Evolutionary conservation across 768 basidiomycete genomes (phyloP).

Genomic region (Rhizopogon salebrosus): DNA sequence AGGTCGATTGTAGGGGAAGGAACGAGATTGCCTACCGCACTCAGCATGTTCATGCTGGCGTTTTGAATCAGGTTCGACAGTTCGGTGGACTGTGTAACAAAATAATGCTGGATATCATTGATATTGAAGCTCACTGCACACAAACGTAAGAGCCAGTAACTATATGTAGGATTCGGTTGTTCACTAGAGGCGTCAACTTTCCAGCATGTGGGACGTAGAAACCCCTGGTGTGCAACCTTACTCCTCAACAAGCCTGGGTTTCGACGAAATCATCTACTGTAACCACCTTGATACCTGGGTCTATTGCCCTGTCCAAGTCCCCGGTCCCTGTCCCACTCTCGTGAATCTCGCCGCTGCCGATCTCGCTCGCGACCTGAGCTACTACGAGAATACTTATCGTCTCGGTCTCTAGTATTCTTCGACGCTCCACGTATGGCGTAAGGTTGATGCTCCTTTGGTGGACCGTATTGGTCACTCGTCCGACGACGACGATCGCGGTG

Average conservation of each 20-base stretch:
- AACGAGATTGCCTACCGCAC: conserved; percentile 13
- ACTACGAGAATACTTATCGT: conserved; percentile 10
- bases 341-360: conserved; percentile 14
- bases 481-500: conserved; percentile 6
- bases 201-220: conserved; percentile 27
- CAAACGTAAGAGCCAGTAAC: no score
- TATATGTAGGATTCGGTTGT: background rate
- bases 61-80: no score
- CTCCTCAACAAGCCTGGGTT: conserved; percentile 49
- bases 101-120: background rate
- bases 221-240: conserved; percentile 66
- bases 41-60: background rate
- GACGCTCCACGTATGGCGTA: conserved; percentile 29
- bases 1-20: conserved; percentile 20
- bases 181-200: background rate
- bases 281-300: conserved; percentile 49
- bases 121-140: no score
- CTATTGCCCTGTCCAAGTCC: conserved; percentile 20
- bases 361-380: conserved; percentile 10
- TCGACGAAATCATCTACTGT: conserved; percentile 20
- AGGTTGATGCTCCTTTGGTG: conserved; percentile 3
- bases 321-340: conserved; percentile 15
- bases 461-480: background rate
- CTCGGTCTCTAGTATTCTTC: conserved; percentile 9
- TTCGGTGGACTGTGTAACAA: no score